Evolutionary conservation across 2,329 filamentous ascomycete species (phyloP).

Genomic region (Huntiella decipiens): DNA sequence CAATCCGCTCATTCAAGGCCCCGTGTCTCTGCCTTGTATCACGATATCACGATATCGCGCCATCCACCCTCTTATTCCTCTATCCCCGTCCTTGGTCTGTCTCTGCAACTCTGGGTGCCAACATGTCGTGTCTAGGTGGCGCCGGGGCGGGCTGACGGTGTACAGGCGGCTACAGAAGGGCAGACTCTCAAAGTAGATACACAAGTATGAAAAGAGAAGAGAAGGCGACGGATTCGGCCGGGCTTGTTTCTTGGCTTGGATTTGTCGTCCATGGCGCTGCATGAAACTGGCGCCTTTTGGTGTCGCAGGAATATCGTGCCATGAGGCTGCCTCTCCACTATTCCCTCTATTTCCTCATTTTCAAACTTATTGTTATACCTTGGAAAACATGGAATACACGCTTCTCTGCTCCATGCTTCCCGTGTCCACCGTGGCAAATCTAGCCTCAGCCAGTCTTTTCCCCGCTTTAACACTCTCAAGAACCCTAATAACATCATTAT

Average conservation of each 20-base stretch:
- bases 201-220: not conserved
- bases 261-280: too few relatives aligned
- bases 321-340: too few relatives aligned
- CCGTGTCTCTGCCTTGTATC: not conserved
- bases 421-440: slow-evolving; percentile 46
- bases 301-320: too few relatives aligned
- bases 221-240: not conserved
- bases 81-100: not conserved
- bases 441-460: slow-evolving; percentile 53
- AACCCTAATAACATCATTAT: slow-evolving; percentile 32
- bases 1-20: not conserved
- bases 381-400: slow-evolving; percentile 33
- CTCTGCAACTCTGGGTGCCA: not conserved
- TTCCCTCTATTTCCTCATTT: too few relatives aligned
- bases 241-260: too few relatives aligned
- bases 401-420: slow-evolving; percentile 39
- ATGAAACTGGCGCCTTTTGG: too few relatives aligned
- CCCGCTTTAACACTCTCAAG: slow-evolving; percentile 66
- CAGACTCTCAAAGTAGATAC: not conserved
- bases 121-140: not conserved
- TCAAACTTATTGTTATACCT: not conserved
- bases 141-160: not conserved
- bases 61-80: too few relatives aligned
- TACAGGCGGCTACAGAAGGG: not conserved
- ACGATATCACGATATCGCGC: not conserved